phyloP scores from a whole-genome alignment of 2,329 filamentous ascomycete genomes.

The Colletotrichum karsti region DNA sequence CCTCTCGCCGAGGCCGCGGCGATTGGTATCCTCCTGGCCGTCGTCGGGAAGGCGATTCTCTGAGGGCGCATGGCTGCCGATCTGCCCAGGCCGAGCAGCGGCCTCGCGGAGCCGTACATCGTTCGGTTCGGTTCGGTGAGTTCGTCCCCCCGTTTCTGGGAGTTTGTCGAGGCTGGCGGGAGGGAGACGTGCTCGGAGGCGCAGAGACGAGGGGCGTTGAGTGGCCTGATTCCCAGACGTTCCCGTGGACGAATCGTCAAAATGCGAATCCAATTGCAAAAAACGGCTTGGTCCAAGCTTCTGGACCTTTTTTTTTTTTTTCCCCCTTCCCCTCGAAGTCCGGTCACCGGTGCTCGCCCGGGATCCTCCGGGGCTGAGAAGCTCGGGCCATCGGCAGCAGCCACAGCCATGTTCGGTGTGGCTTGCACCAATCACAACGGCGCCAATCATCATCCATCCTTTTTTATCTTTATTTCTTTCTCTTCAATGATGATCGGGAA shows the following conservation, averaged over 20 bases:
- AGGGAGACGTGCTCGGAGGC: not conserved
- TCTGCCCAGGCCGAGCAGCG: constrained; percentile 18
- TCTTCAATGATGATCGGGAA: not conserved
- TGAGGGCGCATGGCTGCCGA: not conserved
- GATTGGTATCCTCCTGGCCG: constrained; percentile 14
- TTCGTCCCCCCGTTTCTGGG: too few species aligned
- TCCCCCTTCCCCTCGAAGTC: not conserved
- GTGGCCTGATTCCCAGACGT: not conserved
- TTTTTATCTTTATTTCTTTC: not conserved
- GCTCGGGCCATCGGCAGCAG: not conserved
- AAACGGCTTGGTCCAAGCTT: constrained; percentile 22
- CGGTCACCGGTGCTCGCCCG: not conserved
- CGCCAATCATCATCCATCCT: not conserved
- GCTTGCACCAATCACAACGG: not conserved
- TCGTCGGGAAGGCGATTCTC: not conserved
- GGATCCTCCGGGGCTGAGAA: not conserved
- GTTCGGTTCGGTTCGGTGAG: not conserved
- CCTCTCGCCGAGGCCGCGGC: not conserved
- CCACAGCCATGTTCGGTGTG: not conserved
- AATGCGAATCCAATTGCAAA: constrained; percentile 14
- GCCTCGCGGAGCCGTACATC: constrained; percentile 24
- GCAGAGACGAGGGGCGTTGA: too few species aligned
- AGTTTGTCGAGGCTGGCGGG: too few species aligned
- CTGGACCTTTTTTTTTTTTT: not conserved
- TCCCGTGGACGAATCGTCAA: not conserved